Base-by-base conservation (phyloP, 106 monocot genomes). In the Allium cepa region DNA sequence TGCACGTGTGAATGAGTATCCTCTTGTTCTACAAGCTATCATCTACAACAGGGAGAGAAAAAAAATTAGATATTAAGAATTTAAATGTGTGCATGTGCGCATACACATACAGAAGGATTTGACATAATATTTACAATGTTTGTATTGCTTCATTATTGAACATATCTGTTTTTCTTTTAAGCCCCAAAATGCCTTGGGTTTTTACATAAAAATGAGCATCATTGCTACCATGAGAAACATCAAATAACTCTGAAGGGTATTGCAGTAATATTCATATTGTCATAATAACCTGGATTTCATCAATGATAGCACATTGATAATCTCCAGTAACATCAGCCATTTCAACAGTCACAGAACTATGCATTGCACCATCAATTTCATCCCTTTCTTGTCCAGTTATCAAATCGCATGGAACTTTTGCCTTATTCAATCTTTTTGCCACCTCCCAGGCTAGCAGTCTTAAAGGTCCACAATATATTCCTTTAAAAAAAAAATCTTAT, bases 381-480 rank as follows among this genome's bases (percentile, higher is more conserved):
- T 88, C 77, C 71, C 82, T 81, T 82, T 92, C 91, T 80, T 96
- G 96, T 52, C 96, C 96, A 27, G 96, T 92, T 63, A 96, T 86
- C 47, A 96, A 79, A 70, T 88, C 86, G 75, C 96, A 96, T 5
- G 81, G 84, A 56, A 96, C 86, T 71, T 88, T 86, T 78, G 84
- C 88, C 80, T 86, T 96, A 70, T 96, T 96, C 60, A 96, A 59
- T 76, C 92, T 86, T 68, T 84, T 81, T 64, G 91, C 88, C 36
- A 92, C 80, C 76, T 96, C 96, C 86, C 96, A 84, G 26, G 96
- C 96, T 27, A 96, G 60, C 51, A 96, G 78, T 76, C 96, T 88
- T 63, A 96, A 78, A 72, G 96, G 96, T 55, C 96, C 96, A 86
- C 91, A 96, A 73, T 96, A 96, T 72, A 96, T 57, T 60, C 95